Percentiles rank a stretch among this genome's conserved stretches.
These are phyloP conservation scores for Neoconidiobolus thromboides DNA, from an alignment of 371 early-diverging fungal genomes.

Conservation along the genomic window DNA sequence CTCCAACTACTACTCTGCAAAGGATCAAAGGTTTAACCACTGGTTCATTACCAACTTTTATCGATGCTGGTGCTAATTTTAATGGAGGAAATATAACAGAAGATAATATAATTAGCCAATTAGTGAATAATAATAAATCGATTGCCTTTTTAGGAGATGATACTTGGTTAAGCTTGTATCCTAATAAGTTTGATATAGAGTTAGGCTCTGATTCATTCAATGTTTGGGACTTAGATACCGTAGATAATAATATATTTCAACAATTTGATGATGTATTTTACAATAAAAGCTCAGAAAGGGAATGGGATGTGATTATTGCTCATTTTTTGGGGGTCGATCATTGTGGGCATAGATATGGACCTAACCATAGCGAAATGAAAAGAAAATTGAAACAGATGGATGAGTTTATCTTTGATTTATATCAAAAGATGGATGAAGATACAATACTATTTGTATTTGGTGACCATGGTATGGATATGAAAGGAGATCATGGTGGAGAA, in stretches of 20 bases:
- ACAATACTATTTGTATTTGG: slow-evolving; percentile 88
- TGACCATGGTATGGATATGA: slow-evolving; percentile 97
- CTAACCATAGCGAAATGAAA: slow-evolving; percentile 70
- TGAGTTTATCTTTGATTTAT: slow-evolving; percentile 39
- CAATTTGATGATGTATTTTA: not conserved
- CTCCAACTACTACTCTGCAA: slow-evolving; percentile 94
- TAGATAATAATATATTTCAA: slow-evolving; percentile 64
- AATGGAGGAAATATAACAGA: slow-evolving; percentile 60
- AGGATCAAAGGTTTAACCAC: slow-evolving; percentile 82
- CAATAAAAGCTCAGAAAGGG: not conserved
- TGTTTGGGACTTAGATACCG: slow-evolving; percentile 84
- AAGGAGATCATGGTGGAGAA: slow-evolving; percentile 98
- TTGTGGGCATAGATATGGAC: slow-evolving; percentile 84
- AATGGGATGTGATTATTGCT: slow-evolving; percentile 66
- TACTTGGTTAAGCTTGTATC: slow-evolving; percentile 80
- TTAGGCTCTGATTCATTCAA: slow-evolving; percentile 73
- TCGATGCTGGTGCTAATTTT: slow-evolving; percentile 89
- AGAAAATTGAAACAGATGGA: slow-evolving; percentile 71
- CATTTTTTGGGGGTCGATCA: slow-evolving; percentile 95
- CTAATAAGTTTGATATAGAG: slow-evolving; percentile 25
- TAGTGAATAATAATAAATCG: not conserved
- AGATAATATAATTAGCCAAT: slow-evolving; percentile 63
- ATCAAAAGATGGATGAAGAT: slow-evolving; percentile 54
- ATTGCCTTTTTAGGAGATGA: slow-evolving; percentile 76
- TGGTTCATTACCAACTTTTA: slow-evolving; percentile 78